phyloP scores from a whole-genome alignment of 768 basidiomycete genomes.

The Punctularia strigosozonata region DNA sequence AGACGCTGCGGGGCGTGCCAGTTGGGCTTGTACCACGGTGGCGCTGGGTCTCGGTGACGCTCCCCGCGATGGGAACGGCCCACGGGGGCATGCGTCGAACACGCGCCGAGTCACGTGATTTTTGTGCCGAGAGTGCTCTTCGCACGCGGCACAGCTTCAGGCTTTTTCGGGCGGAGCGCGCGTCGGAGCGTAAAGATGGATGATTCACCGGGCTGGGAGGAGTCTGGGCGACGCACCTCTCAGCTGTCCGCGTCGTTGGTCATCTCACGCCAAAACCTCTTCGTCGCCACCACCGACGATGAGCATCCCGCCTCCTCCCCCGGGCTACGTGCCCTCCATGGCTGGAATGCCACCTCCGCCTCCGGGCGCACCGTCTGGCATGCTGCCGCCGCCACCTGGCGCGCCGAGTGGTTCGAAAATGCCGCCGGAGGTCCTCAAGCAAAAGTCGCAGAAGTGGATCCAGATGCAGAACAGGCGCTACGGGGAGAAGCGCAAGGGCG shows the following conservation, averaged over 20 bases:
- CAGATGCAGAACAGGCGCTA: conserved; percentile 90
- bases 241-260: neutral
- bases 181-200: no score
- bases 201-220: no score
- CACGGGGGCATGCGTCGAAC: no score
- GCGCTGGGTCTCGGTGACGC: no score
- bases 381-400: conserved; percentile 21
- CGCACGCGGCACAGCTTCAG: no score
- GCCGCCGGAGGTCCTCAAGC: conserved; percentile 61
- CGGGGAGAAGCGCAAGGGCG: conserved; percentile 83
- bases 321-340: no score
- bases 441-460: conserved; percentile 94
- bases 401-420: conserved; percentile 28
- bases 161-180: no score
- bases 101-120: no score
- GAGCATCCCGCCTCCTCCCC: conserved; percentile 38
- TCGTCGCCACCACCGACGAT: conserved; percentile 28
- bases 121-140: no score
- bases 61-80: no score
- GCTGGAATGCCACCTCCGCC: conserved; percentile 41
- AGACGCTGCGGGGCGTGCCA: no score
- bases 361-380: conserved; percentile 17
- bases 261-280: conserved; percentile 1
- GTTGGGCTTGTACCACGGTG: no score
- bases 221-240: neutral